phyloP scores from a whole-genome alignment of 2,329 filamentous ascomycete species.

The Pseudogymnoascus sp. region DNA sequence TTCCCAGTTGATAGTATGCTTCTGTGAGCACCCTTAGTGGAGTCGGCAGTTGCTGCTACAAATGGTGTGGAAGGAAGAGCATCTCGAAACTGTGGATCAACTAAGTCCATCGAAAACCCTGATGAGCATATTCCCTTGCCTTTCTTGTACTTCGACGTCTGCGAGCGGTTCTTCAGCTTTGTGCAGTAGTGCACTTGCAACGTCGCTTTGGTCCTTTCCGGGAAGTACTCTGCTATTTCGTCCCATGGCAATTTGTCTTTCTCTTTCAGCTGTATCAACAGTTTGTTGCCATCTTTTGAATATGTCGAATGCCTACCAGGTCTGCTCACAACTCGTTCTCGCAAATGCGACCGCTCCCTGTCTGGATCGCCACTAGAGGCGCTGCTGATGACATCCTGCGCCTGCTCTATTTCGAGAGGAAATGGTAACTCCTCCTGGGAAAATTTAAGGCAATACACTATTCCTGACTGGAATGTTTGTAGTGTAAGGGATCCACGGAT shows the following conservation, averaged over 20 bases:
- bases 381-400: too few species aligned
- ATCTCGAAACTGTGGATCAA: constrained; percentile 15
- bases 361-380: too few species aligned
- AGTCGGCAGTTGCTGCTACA: constrained; percentile 8
- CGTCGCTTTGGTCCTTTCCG: constrained; percentile 16
- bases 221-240: constrained; percentile 16
- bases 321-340: constrained; percentile 13
- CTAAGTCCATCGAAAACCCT: constrained; percentile 14
- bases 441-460: too few species aligned
- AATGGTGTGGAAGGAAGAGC: constrained; percentile 12
- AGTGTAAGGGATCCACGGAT: too few species aligned
- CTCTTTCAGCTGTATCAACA: constrained; percentile 15
- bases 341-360: background rate
- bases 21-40: background rate
- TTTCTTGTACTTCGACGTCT: constrained; percentile 14
- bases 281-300: constrained; percentile 13
- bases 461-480: too few species aligned
- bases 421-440: too few species aligned
- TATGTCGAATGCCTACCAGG: constrained; percentile 12
- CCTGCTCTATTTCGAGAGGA: too few species aligned
- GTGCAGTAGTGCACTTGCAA: constrained; percentile 18
- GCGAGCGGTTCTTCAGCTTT: constrained; percentile 16
- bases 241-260: constrained; percentile 15
- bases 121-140: constrained; percentile 4
- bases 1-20: background rate